A percentile compares a stretch with the other conserved stretches of the same genome.
These are phyloP conservation scores for Claviceps sp. DNA, from an alignment of 2,329 filamentous ascomycete species.

Conservation along the genomic window DNA sequence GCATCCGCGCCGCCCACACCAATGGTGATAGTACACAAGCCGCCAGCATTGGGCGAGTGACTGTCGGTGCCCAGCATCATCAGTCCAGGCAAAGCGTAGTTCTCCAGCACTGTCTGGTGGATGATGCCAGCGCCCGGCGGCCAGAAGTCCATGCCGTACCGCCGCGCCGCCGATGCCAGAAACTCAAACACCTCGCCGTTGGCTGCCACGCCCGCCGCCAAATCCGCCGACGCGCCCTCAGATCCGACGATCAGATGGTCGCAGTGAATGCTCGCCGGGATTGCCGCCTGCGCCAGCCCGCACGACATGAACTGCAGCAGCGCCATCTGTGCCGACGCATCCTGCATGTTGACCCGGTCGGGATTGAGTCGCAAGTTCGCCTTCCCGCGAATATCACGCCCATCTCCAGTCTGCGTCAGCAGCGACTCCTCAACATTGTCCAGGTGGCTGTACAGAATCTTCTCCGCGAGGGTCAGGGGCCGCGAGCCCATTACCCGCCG, in stretches of 20 bases:
- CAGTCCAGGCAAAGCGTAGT: constrained; percentile 89
- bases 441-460: constrained; percentile 95
- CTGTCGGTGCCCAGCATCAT: constrained; percentile 99
- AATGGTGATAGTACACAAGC: constrained; percentile 84
- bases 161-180: constrained; percentile 79
- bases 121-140: constrained; percentile 89
- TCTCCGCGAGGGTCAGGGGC: constrained; percentile 80
- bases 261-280: constrained; percentile 95
- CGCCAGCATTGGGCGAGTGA: constrained; percentile 95
- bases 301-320: constrained; percentile 98
- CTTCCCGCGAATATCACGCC: constrained; percentile 67
- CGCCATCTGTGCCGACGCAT: constrained; percentile 97
- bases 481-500: constrained; percentile 53
- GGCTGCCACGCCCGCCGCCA: constrained; percentile 71
- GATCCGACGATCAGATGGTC: constrained; percentile 98
- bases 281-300: constrained; percentile 74
- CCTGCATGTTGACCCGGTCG: constrained; percentile 97
- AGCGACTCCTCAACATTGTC: constrained; percentile 82
- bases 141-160: constrained; percentile 94
- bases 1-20: constrained; percentile 95
- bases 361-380: constrained; percentile 95
- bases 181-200: constrained; percentile 99
- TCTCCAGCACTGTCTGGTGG: constrained; percentile 94
- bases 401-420: constrained; percentile 69
- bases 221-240: constrained; percentile 74